These are phyloP conservation scores for Auriscalpium microsporum DNA, from an alignment of 768 basidiomycete species.

Conservation along the genomic window DNA sequence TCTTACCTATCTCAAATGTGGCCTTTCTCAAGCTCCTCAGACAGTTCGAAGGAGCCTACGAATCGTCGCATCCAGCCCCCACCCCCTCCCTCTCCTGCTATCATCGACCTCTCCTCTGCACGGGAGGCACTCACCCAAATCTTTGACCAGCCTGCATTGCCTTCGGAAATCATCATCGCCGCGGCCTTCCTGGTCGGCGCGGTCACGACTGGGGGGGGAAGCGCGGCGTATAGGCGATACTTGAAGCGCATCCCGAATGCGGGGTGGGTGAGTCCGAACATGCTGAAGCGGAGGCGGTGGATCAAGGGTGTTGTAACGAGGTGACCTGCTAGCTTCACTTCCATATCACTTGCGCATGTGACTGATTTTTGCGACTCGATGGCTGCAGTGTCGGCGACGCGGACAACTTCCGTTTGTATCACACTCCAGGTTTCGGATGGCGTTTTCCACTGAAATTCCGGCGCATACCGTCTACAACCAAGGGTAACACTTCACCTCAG, in stretches of 20 bases:
- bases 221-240: slow-evolving; percentile 35
- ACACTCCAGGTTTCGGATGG: slow-evolving; percentile 75
- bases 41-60: too few species aligned
- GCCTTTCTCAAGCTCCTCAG: too few species aligned
- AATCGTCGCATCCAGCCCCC: too few species aligned
- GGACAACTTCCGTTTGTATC: slow-evolving; percentile 84
- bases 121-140: too few species aligned
- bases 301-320: slow-evolving; percentile 76
- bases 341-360: background rate
- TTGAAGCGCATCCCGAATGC: slow-evolving; percentile 52
- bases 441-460: slow-evolving; percentile 66
- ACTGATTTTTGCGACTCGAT: background rate
- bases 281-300: slow-evolving; percentile 53
- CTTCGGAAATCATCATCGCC: background rate
- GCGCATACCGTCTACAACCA: slow-evolving; percentile 45
- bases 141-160: background rate
- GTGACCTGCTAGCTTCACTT: slow-evolving; percentile 30
- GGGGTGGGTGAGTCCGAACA: slow-evolving; percentile 62
- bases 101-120: too few species aligned
- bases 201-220: slow-evolving; percentile 27
- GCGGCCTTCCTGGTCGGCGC: slow-evolving; percentile 26
- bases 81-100: too few species aligned
- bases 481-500: slow-evolving; percentile 40
- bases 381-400: slow-evolving; percentile 65
- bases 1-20: too few species aligned